Base-by-base conservation (phyloP, 2,329 filamentous ascomycete species). In the Colletotrichum gigasporum region DNA sequence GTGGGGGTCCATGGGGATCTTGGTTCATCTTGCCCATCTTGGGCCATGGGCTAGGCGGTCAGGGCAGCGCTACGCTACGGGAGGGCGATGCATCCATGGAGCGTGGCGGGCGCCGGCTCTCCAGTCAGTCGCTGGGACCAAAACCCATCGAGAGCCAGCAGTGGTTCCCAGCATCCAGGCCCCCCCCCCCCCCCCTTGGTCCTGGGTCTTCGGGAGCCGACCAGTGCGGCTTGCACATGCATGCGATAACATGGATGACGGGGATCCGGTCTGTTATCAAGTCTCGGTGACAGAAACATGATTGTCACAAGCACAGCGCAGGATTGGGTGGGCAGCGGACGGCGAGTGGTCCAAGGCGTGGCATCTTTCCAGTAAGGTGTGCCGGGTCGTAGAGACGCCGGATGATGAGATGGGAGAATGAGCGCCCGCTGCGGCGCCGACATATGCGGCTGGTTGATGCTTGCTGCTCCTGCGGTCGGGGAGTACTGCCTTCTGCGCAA, bases 231-330 rank as follows among this genome's bases (percentile, higher is more conserved):
- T 52, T 47, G 22, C 50, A 60, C 32, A 42, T 59, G 54, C 60
- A 54, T 37, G 48, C 26, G 41, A 9, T 42, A 20, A 50, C 54
- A 34, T 51, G 24, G 37, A 57, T 42, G 42, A 56, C 53, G 22
- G 37, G 53, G 53, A 26, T 47, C 47, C 26, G 42, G 58, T 35
- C 20, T 3, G 14, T 30, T 64, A 61, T 61, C 56, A 48, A 50
- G 42, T 39, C 42, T 41, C 32, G 52, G 18, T 64, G 56, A 64
- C 61, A 64, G 61, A 54, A 64, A 44, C 48, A 61, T 50, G 34
- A 37, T 12, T 54, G 61, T 64, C 61, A 64, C 56, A 64, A 41
- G 42, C 56, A 35, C 18, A 14, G 39, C 34, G 11, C 39, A 16
- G 35, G 30, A n/a, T 16, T 28, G 35, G 28, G 5, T 32, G 12